Conservation (phyloP, 257 asterid genomes). For the Haberlea rhodopensis region DNA sequence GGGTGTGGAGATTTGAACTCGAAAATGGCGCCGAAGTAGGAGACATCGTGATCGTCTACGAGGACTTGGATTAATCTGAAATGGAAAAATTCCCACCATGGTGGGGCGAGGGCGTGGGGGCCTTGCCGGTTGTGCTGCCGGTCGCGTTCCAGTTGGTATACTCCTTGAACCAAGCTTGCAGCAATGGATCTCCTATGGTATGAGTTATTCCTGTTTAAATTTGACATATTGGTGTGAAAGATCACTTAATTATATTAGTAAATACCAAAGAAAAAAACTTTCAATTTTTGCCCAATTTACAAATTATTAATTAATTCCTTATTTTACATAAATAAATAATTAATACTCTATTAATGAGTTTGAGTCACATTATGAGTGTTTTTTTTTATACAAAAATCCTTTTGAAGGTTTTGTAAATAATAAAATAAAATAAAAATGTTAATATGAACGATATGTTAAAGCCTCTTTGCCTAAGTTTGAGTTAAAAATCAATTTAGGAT, state of each 20-base stretch:
- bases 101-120: slow-evolving; percentile 54
- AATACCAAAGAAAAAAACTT: too few species aligned
- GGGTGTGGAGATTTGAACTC: slow-evolving; percentile 34
- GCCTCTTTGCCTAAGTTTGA: too few species aligned
- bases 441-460: not conserved
- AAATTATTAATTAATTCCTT: too few species aligned
- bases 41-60: slow-evolving; percentile 48
- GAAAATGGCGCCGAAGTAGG: slow-evolving; percentile 55
- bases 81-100: slow-evolving; percentile 74
- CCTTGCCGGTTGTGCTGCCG: not conserved
- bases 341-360: not conserved
- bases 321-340: not conserved
- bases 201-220: not conserved
- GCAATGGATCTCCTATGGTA: not conserved
- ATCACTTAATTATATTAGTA: too few species aligned
- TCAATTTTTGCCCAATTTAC: too few species aligned
- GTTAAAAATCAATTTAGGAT: too few species aligned
- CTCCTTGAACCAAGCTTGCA: not conserved
- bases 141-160: not conserved
- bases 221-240: too few species aligned
- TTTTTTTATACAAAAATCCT: too few species aligned
- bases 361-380: too few species aligned
- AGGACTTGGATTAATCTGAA: slow-evolving; percentile 46
- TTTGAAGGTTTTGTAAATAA: too few species aligned
- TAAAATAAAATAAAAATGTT: too few species aligned